Evolutionary conservation across 23 red algal genomes (phyloP).

Genomic region (Gracilaria gracilis): DNA sequence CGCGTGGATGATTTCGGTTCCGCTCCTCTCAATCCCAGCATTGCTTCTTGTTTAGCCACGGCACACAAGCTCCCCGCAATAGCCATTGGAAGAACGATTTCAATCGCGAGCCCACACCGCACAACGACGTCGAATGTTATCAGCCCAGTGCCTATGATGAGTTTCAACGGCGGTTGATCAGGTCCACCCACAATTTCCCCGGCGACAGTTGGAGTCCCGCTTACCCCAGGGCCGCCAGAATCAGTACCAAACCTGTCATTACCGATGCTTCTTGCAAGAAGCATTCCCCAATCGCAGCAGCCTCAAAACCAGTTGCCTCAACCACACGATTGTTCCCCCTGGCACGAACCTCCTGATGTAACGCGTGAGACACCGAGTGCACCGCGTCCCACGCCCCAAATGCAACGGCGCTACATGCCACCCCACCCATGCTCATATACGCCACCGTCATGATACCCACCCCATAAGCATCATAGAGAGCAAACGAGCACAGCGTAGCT

Average conservation of each 20-base stretch:
- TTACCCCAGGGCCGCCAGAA: conserved; percentile 67
- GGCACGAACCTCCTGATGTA: neutral
- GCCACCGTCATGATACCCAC: conserved; percentile 72
- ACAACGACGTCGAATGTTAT: neutral
- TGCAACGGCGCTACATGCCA: neutral
- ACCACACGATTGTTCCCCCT: neutral
- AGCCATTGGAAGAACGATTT: neutral
- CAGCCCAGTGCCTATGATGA: neutral
- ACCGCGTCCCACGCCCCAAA: neutral
- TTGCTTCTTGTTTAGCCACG: neutral
- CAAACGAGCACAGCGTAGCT: conserved; percentile 66
- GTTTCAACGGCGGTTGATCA: conserved; percentile 51
- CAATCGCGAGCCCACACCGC: neutral
- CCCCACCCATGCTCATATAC: conserved; percentile 57
- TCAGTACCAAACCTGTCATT: conserved; percentile 31
- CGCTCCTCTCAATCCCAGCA: neutral
- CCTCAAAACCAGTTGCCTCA: neutral
- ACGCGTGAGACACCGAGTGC: neutral
- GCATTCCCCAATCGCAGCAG: conserved; percentile 5
- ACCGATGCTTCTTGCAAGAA: conserved; percentile 31
- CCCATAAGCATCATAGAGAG: conserved; percentile 79
- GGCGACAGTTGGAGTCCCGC: conserved; percentile 19
- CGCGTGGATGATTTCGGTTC: neutral
- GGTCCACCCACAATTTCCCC: conserved; percentile 52
- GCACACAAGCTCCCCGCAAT: neutral